Conservation (phyloP, 2,329 filamentous ascomycete species). For the Fusarium piperis region DNA sequence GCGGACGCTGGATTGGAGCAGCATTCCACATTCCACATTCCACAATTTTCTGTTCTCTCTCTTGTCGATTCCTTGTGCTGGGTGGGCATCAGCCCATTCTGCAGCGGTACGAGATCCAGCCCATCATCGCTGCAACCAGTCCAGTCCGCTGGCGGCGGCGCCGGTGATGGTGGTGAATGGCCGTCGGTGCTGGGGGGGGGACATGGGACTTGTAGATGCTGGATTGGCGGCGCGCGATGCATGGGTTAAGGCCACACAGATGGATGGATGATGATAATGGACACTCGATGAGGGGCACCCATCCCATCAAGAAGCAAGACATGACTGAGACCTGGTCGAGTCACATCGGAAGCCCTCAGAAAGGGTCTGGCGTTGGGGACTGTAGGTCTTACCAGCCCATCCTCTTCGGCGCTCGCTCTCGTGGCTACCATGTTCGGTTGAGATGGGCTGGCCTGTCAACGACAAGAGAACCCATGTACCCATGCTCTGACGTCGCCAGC, state of each 20-base stretch:
- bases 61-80: slow-evolving; percentile 10
- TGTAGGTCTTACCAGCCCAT: slow-evolving; percentile 32
- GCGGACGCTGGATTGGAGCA: slow-evolving; percentile 30
- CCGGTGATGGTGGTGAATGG: slow-evolving; percentile 16
- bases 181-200: slow-evolving; percentile 6
- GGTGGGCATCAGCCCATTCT: slow-evolving; percentile 33
- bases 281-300: slow-evolving; percentile 8
- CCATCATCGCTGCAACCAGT: slow-evolving; percentile 16
- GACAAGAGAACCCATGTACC: slow-evolving; percentile 30
- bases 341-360: slow-evolving; percentile 14
- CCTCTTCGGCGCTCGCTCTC: slow-evolving; percentile 31
- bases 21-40: slow-evolving; percentile 24
- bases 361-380: slow-evolving; percentile 11
- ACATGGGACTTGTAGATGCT: slow-evolving; percentile 4
- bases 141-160: slow-evolving; percentile 23
- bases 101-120: slow-evolving; percentile 27
- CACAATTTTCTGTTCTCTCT: background rate
- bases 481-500: slow-evolving; percentile 13
- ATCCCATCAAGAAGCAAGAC: slow-evolving; percentile 10
- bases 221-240: slow-evolving; percentile 36
- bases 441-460: slow-evolving; percentile 37
- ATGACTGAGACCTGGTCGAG: background rate
- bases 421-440: slow-evolving; percentile 41
- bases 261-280: slow-evolving; percentile 20
- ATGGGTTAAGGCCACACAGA: slow-evolving; percentile 10